A percentile compares a stretch with the other conserved stretches of the same genome.
Conservation (phyloP, 345 rosid species). For the Eucalyptus lansdowneana region DNA sequence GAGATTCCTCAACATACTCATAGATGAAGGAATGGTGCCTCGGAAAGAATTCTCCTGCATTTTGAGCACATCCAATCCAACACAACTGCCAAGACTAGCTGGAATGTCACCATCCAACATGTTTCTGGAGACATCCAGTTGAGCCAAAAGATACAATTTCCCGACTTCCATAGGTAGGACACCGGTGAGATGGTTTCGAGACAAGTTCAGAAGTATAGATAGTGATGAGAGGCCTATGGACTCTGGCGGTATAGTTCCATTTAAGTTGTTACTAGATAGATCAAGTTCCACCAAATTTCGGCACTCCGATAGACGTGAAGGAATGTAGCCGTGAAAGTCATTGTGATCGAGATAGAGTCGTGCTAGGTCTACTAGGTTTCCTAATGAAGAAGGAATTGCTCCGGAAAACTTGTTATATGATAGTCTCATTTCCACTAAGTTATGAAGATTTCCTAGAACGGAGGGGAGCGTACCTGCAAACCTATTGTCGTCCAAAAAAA, state of each 20-base stretch:
- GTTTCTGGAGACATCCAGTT: conserved; percentile 8
- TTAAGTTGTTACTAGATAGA: background rate
- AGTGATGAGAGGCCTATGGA: background rate
- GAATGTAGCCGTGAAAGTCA: too few species aligned
- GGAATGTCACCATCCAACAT: conserved; percentile 7
- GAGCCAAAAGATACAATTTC: background rate
- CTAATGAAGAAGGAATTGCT: too few species aligned
- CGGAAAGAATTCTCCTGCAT: conserved; percentile 3
- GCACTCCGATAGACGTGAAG: too few species aligned
- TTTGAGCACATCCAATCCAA: background rate
- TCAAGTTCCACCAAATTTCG: background rate
- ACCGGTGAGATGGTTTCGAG: conserved; percentile 6
- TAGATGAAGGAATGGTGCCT: background rate
- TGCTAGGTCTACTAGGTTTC: too few species aligned
- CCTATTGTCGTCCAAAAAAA: too few species aligned
- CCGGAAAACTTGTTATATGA: rapidly evolving
- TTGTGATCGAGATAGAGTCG: too few species aligned
- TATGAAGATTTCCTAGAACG: too few species aligned
- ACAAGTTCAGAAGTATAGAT: background rate
- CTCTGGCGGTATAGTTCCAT: conserved; percentile 1
- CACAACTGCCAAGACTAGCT: background rate
- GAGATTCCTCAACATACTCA: conserved; percentile 1
- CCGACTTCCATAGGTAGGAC: conserved; percentile 1
- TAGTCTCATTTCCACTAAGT: too few species aligned
- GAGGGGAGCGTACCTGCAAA: too few species aligned